Conservation (phyloP, 306 rosid species). For the Dalbergia cultrata region DNA sequence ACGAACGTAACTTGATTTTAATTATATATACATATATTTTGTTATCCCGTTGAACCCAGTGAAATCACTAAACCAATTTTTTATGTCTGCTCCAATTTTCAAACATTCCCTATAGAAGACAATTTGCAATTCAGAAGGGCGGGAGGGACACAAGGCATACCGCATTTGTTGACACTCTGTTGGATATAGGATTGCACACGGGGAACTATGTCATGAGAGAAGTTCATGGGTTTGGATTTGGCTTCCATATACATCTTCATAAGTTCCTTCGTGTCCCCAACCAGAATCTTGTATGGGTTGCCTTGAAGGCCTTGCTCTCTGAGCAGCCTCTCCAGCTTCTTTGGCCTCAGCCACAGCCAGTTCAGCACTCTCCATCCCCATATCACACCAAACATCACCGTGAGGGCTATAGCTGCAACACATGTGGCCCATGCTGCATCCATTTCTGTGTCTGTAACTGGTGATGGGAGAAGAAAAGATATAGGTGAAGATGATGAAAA, state of each 20-base stretch:
- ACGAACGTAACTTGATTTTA: too few relatives aligned
- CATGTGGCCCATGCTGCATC: not conserved
- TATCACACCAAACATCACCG: conserved; percentile 10
- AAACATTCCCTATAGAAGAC: too few relatives aligned
- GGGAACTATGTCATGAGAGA: conserved; percentile 49
- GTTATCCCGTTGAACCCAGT: too few relatives aligned
- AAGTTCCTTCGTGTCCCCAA: conserved; percentile 30
- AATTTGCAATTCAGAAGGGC: too few relatives aligned
- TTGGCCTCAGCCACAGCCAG: conserved; percentile 65
- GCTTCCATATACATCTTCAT: conserved; percentile 37
- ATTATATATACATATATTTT: too few relatives aligned
- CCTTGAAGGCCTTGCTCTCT: conserved; percentile 61
- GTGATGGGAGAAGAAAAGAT: too few relatives aligned
- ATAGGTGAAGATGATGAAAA: too few relatives aligned
- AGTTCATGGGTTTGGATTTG: conserved; percentile 51
- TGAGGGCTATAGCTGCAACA: not conserved
- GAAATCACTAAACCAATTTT: too few relatives aligned
- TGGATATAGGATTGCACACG: conserved; percentile 41
- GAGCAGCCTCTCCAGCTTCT: conserved; percentile 54
- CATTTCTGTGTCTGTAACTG: not conserved
- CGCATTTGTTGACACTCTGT: conserved; percentile 44
- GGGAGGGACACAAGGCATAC: conserved; percentile 26
- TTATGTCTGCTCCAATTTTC: too few relatives aligned
- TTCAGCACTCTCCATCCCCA: conserved; percentile 56
- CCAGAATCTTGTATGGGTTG: conserved; percentile 51